These are phyloP conservation scores for Trametes pubescens DNA, from an alignment of 1,284 basidiomycete genomes.

Conservation along the genomic window DNA sequence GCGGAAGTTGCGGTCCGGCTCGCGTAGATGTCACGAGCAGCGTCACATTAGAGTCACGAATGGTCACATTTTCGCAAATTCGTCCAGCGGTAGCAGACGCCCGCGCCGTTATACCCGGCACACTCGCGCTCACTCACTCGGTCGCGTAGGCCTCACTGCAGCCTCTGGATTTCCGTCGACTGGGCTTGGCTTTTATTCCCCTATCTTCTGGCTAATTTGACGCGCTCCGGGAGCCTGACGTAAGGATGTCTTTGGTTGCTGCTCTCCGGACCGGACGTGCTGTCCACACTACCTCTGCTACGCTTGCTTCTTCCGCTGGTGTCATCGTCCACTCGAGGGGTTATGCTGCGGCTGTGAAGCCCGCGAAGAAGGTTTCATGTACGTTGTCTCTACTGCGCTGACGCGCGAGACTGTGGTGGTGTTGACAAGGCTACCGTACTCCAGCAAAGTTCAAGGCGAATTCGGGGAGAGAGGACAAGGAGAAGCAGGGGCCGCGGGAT, in stretches of 20 bases:
- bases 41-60: conserved; percentile 2
- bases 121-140: conserved; percentile 6
- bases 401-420: too few relatives aligned
- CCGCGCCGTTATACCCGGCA: conserved; percentile 6
- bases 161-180: background rate
- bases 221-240: background rate
- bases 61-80: conserved; percentile 12
- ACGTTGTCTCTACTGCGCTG: background rate
- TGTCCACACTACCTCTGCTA: conserved; percentile 7
- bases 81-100: conserved; percentile 16
- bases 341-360: conserved; percentile 28
- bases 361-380: conserved; percentile 28
- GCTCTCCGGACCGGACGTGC: conserved; percentile 16
- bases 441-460: conserved; percentile 29
- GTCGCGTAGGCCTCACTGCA: background rate
- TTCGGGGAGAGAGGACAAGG: conserved; percentile 18
- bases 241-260: conserved; percentile 14
- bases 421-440: background rate
- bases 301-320: conserved; percentile 14
- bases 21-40: background rate
- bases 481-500: conserved; percentile 24
- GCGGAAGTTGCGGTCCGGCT: background rate
- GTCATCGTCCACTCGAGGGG: conserved; percentile 21
- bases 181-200: background rate
- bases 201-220: background rate